Percentiles rank a stretch among this genome's conserved stretches.
Conservation (phyloP, 495 filamentous ascomycete genomes). For the Trichoderma orchidacearum region DNA sequence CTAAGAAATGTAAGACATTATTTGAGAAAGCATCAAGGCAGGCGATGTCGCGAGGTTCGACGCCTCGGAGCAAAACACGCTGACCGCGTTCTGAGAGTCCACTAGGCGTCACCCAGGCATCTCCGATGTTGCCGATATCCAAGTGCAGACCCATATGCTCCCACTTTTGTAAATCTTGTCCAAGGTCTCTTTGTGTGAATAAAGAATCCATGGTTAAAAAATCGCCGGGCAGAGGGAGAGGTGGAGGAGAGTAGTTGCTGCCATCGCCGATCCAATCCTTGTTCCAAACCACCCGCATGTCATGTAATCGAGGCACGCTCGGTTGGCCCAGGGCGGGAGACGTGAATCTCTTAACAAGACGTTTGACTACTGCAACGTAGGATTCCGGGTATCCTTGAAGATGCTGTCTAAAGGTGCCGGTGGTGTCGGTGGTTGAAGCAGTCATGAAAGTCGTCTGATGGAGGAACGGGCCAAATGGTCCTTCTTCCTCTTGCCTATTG, state of each 20-base stretch:
- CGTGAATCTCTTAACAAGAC: conserved; percentile 17
- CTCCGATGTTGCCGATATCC: too few relatives aligned
- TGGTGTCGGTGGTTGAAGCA: conserved; percentile 14
- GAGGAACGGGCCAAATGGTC: neutral
- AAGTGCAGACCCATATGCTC: too few relatives aligned
- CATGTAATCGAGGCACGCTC: conserved; percentile 6
- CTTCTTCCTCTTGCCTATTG: neutral
- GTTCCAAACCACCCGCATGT: neutral
- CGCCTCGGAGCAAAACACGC: neutral
- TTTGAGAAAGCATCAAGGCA: conserved; percentile 26
- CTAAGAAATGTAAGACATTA: conserved; percentile 28
- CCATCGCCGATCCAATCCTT: neutral
- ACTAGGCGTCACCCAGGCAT: neutral
- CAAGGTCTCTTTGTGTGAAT: too few relatives aligned
- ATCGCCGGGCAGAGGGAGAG: conserved; percentile 22
- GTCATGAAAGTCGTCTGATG: conserved; percentile 11
- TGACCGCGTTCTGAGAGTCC: neutral
- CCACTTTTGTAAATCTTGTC: neutral
- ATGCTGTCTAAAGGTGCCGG: conserved; percentile 13
- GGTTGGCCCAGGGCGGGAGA: conserved; percentile 7
- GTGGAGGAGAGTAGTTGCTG: neutral
- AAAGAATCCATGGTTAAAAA: conserved; percentile 18
- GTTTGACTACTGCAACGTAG: conserved; percentile 12
- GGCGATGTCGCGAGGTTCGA: neutral
- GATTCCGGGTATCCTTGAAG: conserved; percentile 9